Evolutionary conservation across 1,284 basidiomycete species (phyloP).

Genomic region (Quambalaria eucalypti): DNA sequence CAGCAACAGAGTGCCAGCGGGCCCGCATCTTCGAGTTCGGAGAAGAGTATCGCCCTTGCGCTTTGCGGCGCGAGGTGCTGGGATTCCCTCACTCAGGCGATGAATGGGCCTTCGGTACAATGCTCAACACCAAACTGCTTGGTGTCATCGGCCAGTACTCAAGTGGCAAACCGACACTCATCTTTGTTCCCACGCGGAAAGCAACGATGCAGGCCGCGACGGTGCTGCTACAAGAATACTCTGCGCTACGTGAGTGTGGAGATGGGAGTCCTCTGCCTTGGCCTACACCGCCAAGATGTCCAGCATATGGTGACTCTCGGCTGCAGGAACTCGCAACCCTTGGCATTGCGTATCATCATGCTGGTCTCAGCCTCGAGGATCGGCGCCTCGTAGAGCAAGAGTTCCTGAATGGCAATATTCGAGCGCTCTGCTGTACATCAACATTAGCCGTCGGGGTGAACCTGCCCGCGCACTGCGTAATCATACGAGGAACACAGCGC

Average conservation of each 20-base stretch:
- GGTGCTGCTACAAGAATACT: constrained; percentile 61
- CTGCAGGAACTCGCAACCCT: background rate
- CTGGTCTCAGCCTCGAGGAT: constrained; percentile 67
- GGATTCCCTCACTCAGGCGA: background rate
- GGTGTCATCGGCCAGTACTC: constrained; percentile 23
- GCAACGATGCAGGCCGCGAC: constrained; percentile 60
- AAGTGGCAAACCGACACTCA: constrained; percentile 18
- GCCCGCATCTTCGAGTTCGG: constrained; percentile 27
- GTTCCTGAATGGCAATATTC: constrained; percentile 60
- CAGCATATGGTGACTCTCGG: background rate
- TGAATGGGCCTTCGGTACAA: background rate
- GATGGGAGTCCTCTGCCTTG: background rate
- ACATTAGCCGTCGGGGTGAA: constrained; percentile 83
- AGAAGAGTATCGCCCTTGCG: constrained; percentile 32
- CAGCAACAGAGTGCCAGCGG: background rate
- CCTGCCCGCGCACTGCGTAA: constrained; percentile 50
- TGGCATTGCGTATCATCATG: constrained; percentile 79
- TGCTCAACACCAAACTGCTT: constrained; percentile 55
- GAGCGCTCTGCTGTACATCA: constrained; percentile 53
- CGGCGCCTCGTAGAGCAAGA: constrained; percentile 62
- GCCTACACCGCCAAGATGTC: background rate
- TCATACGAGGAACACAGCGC: constrained; percentile 32
- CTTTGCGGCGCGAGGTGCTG: constrained; percentile 5
- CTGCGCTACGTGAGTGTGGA: constrained; percentile 21
- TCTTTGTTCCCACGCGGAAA: constrained; percentile 47